Evolutionary conservation across 1,284 basidiomycete genomes (phyloP).

Genomic region (Chalciporus sp.): DNA sequence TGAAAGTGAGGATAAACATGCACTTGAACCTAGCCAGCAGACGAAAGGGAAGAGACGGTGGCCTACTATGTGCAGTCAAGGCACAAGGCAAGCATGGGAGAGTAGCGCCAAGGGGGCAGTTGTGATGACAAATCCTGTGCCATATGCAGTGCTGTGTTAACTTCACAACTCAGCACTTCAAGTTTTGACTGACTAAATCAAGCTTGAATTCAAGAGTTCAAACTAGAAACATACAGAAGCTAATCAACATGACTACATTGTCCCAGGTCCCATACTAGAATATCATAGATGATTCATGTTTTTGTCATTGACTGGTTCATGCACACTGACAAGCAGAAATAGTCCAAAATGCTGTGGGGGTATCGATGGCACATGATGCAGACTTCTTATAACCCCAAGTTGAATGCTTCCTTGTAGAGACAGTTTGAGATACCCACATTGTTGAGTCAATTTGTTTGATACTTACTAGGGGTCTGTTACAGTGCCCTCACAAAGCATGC

Average conservation of each 20-base stretch:
- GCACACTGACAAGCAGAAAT: slow-evolving; percentile 36
- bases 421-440: slow-evolving; percentile 9
- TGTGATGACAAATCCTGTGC: no score
- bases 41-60: no score
- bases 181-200: background rate
- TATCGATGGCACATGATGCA: slow-evolving; percentile 39
- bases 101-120: no score
- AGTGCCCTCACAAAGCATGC: no score
- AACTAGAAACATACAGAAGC: background rate
- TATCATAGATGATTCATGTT: slow-evolving; percentile 20
- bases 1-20: no score
- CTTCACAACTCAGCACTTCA: no score
- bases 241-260: background rate
- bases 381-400: slow-evolving; percentile 27
- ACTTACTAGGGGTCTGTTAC: no score
- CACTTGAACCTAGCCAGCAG: no score
- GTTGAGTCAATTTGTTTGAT: background rate
- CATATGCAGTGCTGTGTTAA: no score
- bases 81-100: no score
- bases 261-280: background rate
- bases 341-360: slow-evolving; percentile 34
- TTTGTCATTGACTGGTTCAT: slow-evolving; percentile 37
- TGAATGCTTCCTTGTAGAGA: slow-evolving; percentile 33
- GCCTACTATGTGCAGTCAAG: no score
- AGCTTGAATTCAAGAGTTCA: background rate